Evolutionary conservation across 805 yeast genomes (phyloP).

Genomic region (Ogataea methanolica): DNA sequence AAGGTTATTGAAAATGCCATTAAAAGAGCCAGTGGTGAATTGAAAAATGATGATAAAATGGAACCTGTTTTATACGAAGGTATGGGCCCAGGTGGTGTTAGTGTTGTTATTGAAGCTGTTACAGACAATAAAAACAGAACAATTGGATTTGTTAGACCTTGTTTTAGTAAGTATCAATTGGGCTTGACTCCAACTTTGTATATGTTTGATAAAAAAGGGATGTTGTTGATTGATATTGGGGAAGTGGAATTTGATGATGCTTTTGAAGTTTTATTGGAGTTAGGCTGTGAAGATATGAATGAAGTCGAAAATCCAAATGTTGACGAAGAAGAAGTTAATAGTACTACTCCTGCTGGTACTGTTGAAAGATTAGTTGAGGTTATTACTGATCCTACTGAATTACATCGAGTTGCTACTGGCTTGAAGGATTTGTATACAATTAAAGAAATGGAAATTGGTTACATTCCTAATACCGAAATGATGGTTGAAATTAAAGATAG

Average conservation of each 20-base stretch:
- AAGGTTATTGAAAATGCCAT: slow-evolving; percentile 84
- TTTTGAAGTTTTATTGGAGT: slow-evolving; percentile 70
- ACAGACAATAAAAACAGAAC: slow-evolving; percentile 89
- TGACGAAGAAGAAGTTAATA: slow-evolving; percentile 17
- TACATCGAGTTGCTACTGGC: slow-evolving; percentile 55
- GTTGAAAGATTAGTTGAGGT: slow-evolving; percentile 36
- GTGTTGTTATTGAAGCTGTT: slow-evolving; percentile 76
- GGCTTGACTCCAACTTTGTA: slow-evolving; percentile 73
- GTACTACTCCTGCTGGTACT: slow-evolving; percentile 11
- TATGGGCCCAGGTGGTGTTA: slow-evolving; percentile 88
- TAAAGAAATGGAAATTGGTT: slow-evolving; percentile 68
- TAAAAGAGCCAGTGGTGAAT: slow-evolving; percentile 75
- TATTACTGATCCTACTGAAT: slow-evolving; percentile 58
- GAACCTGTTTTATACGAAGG: slow-evolving; percentile 77
- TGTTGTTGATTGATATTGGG: slow-evolving; percentile 48
- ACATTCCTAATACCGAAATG: slow-evolving; percentile 58
- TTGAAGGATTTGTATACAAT: slow-evolving; percentile 56
- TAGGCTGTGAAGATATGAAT: slow-evolving; percentile 71
- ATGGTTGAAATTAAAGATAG: slow-evolving; percentile 49
- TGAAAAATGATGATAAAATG: slow-evolving; percentile 37
- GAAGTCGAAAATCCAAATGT: slow-evolving; percentile 12
- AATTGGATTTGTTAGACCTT: slow-evolving; percentile 66
- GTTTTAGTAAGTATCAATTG: slow-evolving; percentile 60
- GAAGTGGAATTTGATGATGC: slow-evolving; percentile 49
- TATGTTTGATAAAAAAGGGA: slow-evolving; percentile 76